Evolutionary conservation across 148 eudicot species (phyloP), one percentile per base, ranked within the genome.

Genomic region (Mesembryanthemum crystallinum): DNA sequence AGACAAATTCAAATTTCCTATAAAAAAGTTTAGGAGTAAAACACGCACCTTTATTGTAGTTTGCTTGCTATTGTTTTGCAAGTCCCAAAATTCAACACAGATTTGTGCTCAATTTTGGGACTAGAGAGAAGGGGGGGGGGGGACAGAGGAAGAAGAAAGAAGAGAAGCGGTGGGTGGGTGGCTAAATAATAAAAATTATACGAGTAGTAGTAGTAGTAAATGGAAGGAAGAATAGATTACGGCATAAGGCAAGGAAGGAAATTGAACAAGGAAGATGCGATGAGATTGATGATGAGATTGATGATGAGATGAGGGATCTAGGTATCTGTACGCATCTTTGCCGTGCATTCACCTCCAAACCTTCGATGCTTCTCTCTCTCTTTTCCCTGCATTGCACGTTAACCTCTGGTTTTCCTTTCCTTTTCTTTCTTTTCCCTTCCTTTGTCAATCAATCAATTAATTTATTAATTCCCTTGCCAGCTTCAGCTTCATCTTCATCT

Each of bases 301-400:
- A 35, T 3, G 39, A 35, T n/a, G 39, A 35, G 71, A 30, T 57
- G 23, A 85, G 80, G 83, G 86, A 82, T 78, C 86, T 85, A 79
- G 74, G 39, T 35, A 35, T 35, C 39, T 35, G 3, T 35, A 35
- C 6, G 6, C 6, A 84, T 82, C 87, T 86, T 88, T 88, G 93
- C 80, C 92, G 90, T 91, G 97, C 89, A 86, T 84, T 66, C 80
- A 87, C 87, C 85, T 89, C 85, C 90, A 81, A 80, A n/a, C n/a
- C n/a, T 74, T 64, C 21, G 86, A 84, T 87, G 73, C 82, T 65
- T 43, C 23, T 37, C 69, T 37, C 15, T 24, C 71, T 11, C 35
- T 65, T 83, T 82, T 77, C 82, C 91, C 86, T 83, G 71, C 89
- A 87, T 82, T 89, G 82, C 93, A 88, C 89, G 91, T 85, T 85